phyloP scores from a whole-genome alignment of 164 flowering plant species.

The Magnolia changhungtana region DNA sequence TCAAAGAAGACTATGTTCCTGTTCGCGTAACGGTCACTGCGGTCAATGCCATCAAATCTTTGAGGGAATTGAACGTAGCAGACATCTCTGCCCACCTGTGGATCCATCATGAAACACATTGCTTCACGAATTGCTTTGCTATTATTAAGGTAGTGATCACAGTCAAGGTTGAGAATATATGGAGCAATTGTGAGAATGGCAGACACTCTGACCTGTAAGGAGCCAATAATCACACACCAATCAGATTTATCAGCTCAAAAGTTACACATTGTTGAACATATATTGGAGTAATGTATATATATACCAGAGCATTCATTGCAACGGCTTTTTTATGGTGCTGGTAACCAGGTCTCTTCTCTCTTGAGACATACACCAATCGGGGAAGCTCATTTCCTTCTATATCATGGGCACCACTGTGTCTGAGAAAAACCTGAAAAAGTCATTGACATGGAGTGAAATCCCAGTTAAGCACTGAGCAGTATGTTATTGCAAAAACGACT shows the following conservation, averaged over 20 bases:
- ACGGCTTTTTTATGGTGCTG: constrained; percentile 98
- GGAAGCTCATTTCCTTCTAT: constrained; percentile 97
- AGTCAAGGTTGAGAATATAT: constrained; percentile 91
- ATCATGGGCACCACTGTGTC: constrained; percentile 87
- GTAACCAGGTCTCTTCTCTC: constrained; percentile 97
- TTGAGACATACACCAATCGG: constrained; percentile 89
- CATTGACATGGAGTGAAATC: not conserved
- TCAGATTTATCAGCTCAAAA: not conserved
- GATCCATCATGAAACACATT: constrained; percentile 99
- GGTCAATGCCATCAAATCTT: constrained; percentile 96
- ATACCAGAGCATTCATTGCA: constrained; percentile 96
- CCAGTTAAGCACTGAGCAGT: not conserved
- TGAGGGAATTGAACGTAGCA: constrained; percentile 97
- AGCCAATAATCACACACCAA: constrained; percentile 12
- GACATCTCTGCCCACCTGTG: constrained; percentile 72
- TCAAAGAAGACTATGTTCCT: constrained; percentile 95
- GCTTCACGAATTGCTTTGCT: constrained; percentile 96
- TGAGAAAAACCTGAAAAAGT: constrained; percentile 75
- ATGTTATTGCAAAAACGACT: not conserved
- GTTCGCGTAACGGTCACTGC: constrained; percentile 94
- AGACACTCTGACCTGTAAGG: constrained; percentile 83
- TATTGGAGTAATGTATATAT: constrained; percentile 1
- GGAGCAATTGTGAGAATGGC: constrained; percentile 98
- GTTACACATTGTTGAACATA: not conserved
- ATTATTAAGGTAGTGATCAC: constrained; percentile 97